Evolutionary conservation across 805 yeast species (phyloP).

Genomic region (Cyberlindnera samutprakarnensis): DNA sequence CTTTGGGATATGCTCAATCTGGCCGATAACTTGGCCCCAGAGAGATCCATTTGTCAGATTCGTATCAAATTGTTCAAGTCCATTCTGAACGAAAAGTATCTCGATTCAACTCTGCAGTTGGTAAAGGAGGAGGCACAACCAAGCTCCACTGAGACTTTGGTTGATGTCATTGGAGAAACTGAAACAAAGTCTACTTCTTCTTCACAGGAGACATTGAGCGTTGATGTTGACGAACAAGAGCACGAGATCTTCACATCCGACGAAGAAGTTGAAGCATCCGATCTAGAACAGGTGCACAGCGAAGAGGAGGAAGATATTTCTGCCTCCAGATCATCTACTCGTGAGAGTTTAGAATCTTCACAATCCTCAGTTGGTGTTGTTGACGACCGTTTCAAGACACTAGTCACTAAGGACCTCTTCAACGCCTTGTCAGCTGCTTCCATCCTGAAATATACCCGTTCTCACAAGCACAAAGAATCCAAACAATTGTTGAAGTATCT

Average conservation of each 20-base stretch:
- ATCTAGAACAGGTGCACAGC: too few relatives aligned
- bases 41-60: conserved; percentile 20
- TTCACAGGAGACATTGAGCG: conserved; percentile 1
- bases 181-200: conserved; percentile 4
- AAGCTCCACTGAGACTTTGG: conserved; percentile 3
- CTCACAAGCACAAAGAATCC: conserved; percentile 11
- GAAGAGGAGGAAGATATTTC: too few relatives aligned
- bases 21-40: conserved; percentile 21
- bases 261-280: neutral
- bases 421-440: conserved; percentile 20
- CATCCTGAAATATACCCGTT: conserved; percentile 16
- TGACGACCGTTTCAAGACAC: conserved; percentile 13
- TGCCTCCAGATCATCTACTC: neutral
- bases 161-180: neutral
- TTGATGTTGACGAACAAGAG: neutral
- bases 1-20: conserved; percentile 18
- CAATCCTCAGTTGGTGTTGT: conserved; percentile 1
- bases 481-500: conserved; percentile 14
- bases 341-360: neutral
- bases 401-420: conserved; percentile 19
- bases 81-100: conserved; percentile 21
- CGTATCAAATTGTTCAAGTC: conserved; percentile 23
- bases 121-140: conserved; percentile 9
- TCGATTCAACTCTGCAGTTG: conserved; percentile 13
- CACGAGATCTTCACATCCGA: neutral